Evolutionary conservation across 768 basidiomycete genomes (phyloP).

Genomic region (Mycena vitilis): DNA sequence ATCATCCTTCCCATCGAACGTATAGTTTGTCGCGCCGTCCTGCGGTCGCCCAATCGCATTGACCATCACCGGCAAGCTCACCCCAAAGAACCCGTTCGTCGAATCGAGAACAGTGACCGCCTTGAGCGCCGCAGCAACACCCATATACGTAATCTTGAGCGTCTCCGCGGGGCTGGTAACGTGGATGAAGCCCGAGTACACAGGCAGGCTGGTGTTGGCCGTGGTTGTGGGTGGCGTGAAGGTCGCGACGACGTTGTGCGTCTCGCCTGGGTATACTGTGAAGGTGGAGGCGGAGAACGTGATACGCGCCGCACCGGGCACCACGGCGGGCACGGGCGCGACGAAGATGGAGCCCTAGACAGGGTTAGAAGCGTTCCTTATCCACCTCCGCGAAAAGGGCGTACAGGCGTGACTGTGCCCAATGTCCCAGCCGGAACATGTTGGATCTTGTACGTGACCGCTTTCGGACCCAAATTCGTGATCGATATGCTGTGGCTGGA

Average conservation of each 20-base stretch:
- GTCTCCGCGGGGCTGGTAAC: conserved; percentile 51
- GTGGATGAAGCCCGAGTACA: conserved; percentile 71
- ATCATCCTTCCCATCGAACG: conserved; percentile 45
- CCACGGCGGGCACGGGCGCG: conserved; percentile 46
- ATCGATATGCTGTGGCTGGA: conserved; percentile 47
- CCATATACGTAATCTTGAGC: conserved; percentile 60
- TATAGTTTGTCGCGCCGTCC: conserved; percentile 44
- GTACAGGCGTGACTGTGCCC: conserved; percentile 44
- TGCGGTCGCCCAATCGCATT: conserved; percentile 45
- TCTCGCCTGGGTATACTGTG: conserved; percentile 46
- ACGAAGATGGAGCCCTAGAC: conserved; percentile 37
- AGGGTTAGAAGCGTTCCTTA: not conserved
- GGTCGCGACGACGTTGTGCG: conserved; percentile 44
- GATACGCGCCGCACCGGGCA: conserved; percentile 53
- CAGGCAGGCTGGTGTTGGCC: conserved; percentile 58
- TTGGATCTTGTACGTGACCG: conserved; percentile 46
- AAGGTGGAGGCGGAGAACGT: conserved; percentile 49
- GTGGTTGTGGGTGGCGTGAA: conserved; percentile 54
- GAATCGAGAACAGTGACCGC: conserved; percentile 51
- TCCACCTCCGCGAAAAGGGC: not conserved
- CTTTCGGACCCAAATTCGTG: conserved; percentile 48
- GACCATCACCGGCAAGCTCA: conserved; percentile 46
- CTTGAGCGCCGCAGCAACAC: conserved; percentile 51
- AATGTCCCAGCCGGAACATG: conserved; percentile 54
- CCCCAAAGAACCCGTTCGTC: conserved; percentile 48